Evolutionary conservation across 2,329 filamentous ascomycete genomes (phyloP).

Genomic region (Sclerotinia sclerotiorum): DNA sequence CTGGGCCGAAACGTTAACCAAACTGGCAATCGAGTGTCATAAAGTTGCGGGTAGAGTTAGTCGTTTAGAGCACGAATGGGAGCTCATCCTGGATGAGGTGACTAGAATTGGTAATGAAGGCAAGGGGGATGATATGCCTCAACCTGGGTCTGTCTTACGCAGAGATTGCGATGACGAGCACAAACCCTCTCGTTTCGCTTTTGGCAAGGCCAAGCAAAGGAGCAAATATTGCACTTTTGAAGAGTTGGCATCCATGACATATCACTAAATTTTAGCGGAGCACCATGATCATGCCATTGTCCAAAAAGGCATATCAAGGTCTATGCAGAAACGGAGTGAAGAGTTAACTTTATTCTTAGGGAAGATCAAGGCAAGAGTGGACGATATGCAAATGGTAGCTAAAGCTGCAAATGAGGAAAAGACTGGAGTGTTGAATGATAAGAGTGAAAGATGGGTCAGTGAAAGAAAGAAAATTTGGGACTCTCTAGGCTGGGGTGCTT

Average conservation of each 20-base stretch:
- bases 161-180: background rate
- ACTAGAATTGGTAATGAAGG: background rate
- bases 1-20: background rate
- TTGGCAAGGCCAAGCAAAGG: background rate
- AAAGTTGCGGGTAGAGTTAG: background rate
- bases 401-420: background rate
- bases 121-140: background rate
- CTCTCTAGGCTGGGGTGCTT: background rate
- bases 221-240: background rate
- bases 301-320: background rate
- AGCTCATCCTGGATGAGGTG: background rate
- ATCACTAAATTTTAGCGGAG: background rate
- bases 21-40: background rate
- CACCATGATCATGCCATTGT: background rate
- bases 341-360: too few relatives aligned
- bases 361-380: background rate
- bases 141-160: background rate
- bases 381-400: background rate
- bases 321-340: background rate
- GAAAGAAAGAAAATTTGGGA: background rate
- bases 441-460: background rate
- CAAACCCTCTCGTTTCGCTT: background rate
- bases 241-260: background rate
- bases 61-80: background rate
- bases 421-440: background rate